Percentiles rank a stretch among this genome's conserved stretches.
Evolutionary conservation across 805 yeast genomes (phyloP).

Genomic region (Metschnikowia sp.): DNA sequence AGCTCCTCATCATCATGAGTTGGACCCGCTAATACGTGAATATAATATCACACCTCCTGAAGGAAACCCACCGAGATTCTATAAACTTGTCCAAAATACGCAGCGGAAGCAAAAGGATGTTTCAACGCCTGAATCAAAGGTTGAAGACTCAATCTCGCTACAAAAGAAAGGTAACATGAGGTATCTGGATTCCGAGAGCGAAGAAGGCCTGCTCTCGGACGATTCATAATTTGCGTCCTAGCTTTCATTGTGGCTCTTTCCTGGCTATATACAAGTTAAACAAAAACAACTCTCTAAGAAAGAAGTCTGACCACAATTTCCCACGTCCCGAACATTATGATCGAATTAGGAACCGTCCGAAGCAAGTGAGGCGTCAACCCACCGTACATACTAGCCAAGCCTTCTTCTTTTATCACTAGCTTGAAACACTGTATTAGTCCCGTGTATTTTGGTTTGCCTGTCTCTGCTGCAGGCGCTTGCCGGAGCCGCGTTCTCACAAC

Average conservation of each 20-base stretch:
- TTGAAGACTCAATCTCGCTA: not conserved
- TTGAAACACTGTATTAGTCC: constrained; percentile 87
- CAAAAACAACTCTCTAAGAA: constrained; percentile 6
- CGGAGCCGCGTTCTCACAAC: constrained; percentile 93
- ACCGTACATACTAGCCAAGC: constrained; percentile 89
- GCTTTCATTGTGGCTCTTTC: not conserved
- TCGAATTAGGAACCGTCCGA: constrained; percentile 96
- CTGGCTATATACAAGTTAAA: constrained; percentile 11
- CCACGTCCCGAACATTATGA: constrained; percentile 99
- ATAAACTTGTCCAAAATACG: constrained; percentile 39
- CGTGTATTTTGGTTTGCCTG: constrained; percentile 81
- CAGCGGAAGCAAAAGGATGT: not conserved
- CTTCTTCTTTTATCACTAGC: constrained; percentile 87
- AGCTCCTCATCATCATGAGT: constrained; percentile 14
- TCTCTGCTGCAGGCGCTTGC: constrained; percentile 77
- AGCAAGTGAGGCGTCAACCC: constrained; percentile 95
- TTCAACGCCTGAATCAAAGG: not conserved
- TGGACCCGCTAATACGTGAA: constrained; percentile 29
- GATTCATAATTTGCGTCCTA: not conserved
- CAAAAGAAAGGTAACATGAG: no score
- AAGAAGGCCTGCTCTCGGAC: constrained; percentile 9
- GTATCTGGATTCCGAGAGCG: constrained; percentile 12
- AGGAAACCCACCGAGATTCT: constrained; percentile 45
- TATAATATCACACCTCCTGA: constrained; percentile 35
- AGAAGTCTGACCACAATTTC: constrained; percentile 56